Base-by-base conservation (phyloP, 768 basidiomycete species). In the Trametes maxima region DNA sequence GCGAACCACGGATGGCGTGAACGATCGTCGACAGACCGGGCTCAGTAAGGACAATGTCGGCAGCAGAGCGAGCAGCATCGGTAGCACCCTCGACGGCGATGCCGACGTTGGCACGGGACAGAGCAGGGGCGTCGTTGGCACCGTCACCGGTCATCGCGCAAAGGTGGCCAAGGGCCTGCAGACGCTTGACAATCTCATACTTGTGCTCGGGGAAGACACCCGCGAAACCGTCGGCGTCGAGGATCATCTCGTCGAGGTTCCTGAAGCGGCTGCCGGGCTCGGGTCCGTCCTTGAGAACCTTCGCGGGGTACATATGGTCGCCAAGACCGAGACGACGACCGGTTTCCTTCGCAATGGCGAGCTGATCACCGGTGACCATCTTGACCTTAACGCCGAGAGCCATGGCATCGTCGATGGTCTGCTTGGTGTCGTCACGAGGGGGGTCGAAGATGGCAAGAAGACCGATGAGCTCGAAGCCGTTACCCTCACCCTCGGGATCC, bases 281-380 rank as follows among this genome's bases (percentile, higher is more conserved):
- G 69, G 95, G 95, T 7, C 96, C 96, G 46, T 97, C 93, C 85
- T 97, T 96, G 73, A 98, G 85, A n/a, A 98, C 96, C 83, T 94
- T 97, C 57, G 95, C 92, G 44, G 96, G 89, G 82, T 97, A 98
- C 96, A 98, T 98, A 82, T 98, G 95, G 77, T 98, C 96, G 73
- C 96, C 96, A 62, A 98, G 82, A 68, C 96, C 95, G 50, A 98
- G 92, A 80, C 96, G 92, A 75, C 96, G 92, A 62, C 96, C 96
- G 63, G 96, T 98, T 77, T 98, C 96, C 85, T 98, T 98, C 39
- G 96, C 96, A 69, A 98, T 98, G 66, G 96, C 96, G 73, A 98
- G 93, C 81, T 98, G 96, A 75, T 98, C 96, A 82, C 96, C 96
- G n/a, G 96, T 98, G 63, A 98, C 96, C 96, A 98, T 98, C 89